Evolutionary conservation across 176 grass and related monocot genomes (phyloP).

Genomic region (Raddia guianensis): DNA sequence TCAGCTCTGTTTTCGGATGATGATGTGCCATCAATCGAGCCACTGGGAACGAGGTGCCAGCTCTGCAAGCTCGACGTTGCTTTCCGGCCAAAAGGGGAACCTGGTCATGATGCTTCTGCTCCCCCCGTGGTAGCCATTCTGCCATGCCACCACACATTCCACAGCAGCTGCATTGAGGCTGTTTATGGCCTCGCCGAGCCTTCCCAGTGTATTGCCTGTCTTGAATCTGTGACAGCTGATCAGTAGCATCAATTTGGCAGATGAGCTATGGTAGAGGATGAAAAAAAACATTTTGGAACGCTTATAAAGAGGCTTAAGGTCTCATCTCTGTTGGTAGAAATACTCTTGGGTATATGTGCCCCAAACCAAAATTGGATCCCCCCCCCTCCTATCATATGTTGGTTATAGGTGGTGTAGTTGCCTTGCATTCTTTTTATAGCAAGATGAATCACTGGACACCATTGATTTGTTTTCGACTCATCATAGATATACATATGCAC

Average conservation of each 20-base stretch:
- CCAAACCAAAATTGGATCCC: constrained; percentile 11
- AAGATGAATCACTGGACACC: constrained; percentile 7
- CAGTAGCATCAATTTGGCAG: constrained; percentile 20
- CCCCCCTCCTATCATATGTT: constrained; percentile 2
- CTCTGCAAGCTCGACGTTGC: constrained; percentile 70
- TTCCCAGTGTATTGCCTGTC: constrained; percentile 45
- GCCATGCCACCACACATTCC: constrained; percentile 56
- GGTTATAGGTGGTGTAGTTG: constrained; percentile 33
- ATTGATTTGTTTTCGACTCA: neutral
- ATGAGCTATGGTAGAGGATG: constrained; percentile 12
- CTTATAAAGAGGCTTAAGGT: constrained; percentile 35
- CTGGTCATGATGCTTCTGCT: constrained; percentile 22
- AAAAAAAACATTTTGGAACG: constrained; percentile 20
- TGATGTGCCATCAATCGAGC: constrained; percentile 29
- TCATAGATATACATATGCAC: neutral
- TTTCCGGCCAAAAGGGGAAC: constrained; percentile 37
- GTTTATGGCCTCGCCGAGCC: constrained; percentile 54
- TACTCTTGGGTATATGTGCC: neutral
- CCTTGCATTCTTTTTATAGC: constrained; percentile 28
- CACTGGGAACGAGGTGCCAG: constrained; percentile 59
- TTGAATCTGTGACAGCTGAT: constrained; percentile 4
- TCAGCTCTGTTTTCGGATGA: constrained; percentile 41
- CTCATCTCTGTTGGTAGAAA: constrained; percentile 20
- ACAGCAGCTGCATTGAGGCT: constrained; percentile 58
- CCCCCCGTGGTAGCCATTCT: constrained; percentile 57